phyloP scores from a whole-genome alignment of 345 rosid genomes.

The Eucalyptus sp. region DNA sequence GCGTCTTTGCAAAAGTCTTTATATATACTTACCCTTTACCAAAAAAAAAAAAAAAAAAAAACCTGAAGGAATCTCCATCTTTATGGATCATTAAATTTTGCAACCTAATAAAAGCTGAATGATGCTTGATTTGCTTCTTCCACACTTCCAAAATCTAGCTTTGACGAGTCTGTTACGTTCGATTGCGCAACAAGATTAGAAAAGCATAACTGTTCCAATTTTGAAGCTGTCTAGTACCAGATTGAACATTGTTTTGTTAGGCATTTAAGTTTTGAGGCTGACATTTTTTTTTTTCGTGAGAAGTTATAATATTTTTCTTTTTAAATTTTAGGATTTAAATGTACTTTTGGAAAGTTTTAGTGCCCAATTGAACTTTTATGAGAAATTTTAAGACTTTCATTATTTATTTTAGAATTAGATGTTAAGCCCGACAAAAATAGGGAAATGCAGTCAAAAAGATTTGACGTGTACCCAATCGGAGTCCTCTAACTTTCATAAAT shows the following conservation, averaged over 20 bases:
- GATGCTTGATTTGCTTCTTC: background rate
- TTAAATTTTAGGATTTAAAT: rapidly evolving
- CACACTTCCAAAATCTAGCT: background rate
- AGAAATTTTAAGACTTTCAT: no score
- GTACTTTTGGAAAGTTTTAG: rapidly evolving
- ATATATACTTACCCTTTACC: no score
- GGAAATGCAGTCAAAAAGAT: background rate
- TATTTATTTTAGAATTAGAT: background rate
- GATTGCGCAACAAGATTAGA: background rate
- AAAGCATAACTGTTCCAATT: background rate
- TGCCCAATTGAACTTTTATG: rapidly evolving
- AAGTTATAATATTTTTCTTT: background rate
- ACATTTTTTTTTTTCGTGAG: background rate
- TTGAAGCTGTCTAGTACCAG: background rate
- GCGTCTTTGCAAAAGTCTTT: no score
- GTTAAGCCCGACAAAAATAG: background rate
- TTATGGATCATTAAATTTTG: background rate
- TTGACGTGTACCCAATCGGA: background rate
- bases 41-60: no score
- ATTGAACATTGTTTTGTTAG: background rate
- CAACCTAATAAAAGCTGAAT: background rate
- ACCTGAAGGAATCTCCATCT: background rate
- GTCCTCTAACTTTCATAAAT: background rate
- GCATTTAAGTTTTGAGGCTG: background rate
- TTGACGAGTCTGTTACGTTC: background rate